A percentile compares a stretch with the other conserved stretches of the same genome.
phyloP scores from a whole-genome alignment of 2,329 filamentous ascomycete genomes.

The Colletotrichum somersetense region DNA sequence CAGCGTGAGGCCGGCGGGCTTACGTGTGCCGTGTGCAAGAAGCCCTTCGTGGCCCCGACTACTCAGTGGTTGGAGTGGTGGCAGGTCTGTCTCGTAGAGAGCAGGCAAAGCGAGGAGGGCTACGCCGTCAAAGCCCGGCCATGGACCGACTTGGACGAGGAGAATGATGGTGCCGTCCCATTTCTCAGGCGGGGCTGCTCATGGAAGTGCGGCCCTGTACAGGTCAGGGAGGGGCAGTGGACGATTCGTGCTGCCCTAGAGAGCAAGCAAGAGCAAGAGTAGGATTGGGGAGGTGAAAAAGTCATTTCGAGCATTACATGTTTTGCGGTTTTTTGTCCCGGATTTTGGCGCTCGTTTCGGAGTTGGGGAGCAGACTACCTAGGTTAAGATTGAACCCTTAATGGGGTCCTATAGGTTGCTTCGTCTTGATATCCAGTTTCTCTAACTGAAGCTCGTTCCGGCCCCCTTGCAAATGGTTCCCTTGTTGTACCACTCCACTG shows the following conservation, averaged over 20 bases:
- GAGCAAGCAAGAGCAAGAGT: neutral
- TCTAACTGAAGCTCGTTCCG: slow-evolving; percentile 46
- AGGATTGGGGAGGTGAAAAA: slow-evolving; percentile 2
- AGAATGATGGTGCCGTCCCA: slow-evolving; percentile 56
- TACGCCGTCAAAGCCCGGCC: slow-evolving; percentile 25
- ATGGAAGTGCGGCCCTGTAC: slow-evolving; percentile 62
- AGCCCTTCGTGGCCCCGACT: slow-evolving; percentile 62
- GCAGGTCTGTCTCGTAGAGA: slow-evolving; percentile 49
- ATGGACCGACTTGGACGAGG: slow-evolving; percentile 38
- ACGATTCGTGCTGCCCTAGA: slow-evolving; percentile 19
- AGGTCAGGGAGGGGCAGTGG: slow-evolving; percentile 44
- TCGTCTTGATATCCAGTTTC: slow-evolving; percentile 13
- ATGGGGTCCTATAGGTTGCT: neutral
- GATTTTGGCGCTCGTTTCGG: slow-evolving; percentile 9
- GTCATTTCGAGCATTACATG: neutral
- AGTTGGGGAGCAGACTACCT: slow-evolving; percentile 16
- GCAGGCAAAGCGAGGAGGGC: slow-evolving; percentile 17
- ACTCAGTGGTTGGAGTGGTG: slow-evolving; percentile 76
- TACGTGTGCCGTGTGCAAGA: slow-evolving; percentile 65
- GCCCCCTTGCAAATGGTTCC: slow-evolving; percentile 64
- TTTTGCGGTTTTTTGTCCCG: neutral
- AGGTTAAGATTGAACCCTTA: neutral
- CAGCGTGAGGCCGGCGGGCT: slow-evolving; percentile 63
- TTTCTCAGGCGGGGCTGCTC: slow-evolving; percentile 64
- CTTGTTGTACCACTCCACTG: slow-evolving; percentile 63